Percentiles rank a stretch among this genome's conserved stretches.
phyloP scores from a whole-genome alignment of 1,139 yeast species.

The Hansenula anomala region DNA sequence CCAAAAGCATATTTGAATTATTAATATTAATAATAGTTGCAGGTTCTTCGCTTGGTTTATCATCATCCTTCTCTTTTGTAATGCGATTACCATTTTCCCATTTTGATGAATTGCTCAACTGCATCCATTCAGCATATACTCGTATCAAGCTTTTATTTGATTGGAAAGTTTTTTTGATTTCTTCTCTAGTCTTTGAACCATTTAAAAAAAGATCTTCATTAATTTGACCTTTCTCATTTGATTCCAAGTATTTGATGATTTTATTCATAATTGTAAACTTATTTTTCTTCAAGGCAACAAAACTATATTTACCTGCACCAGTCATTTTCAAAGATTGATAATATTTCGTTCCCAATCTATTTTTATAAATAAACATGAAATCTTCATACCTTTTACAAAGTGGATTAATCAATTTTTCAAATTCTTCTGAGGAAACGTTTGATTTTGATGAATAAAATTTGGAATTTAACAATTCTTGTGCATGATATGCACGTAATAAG shows the following conservation, averaged over 20 bases:
- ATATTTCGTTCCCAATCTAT: constrained; percentile 10
- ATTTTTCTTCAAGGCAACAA: constrained; percentile 5
- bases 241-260: constrained; percentile 11
- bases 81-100: not conserved
- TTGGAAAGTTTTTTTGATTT: constrained; percentile 8
- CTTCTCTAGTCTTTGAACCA: constrained; percentile 6
- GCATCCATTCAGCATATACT: constrained; percentile 12
- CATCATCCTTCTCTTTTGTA: not conserved
- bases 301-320: constrained; percentile 6
- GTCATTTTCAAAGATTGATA: constrained; percentile 8
- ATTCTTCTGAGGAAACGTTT: not conserved
- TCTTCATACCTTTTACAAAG: constrained; percentile 4
- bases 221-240: constrained; percentile 6
- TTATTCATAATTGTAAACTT: constrained; percentile 12
- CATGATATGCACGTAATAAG: constrained; percentile 12
- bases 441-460: not conserved
- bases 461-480: constrained; percentile 6
- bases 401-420: constrained; percentile 3
- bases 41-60: not conserved
- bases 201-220: constrained; percentile 4
- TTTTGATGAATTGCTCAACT: constrained; percentile 5
- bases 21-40: constrained; percentile 2
- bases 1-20: constrained; percentile 1
- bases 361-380: constrained; percentile 5
- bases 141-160: constrained; percentile 8